A percentile compares a stretch with the other conserved stretches of the same genome.
Conservation (phyloP, 192 early-diverging fungal genomes). For the Coemansia sp. region DNA sequence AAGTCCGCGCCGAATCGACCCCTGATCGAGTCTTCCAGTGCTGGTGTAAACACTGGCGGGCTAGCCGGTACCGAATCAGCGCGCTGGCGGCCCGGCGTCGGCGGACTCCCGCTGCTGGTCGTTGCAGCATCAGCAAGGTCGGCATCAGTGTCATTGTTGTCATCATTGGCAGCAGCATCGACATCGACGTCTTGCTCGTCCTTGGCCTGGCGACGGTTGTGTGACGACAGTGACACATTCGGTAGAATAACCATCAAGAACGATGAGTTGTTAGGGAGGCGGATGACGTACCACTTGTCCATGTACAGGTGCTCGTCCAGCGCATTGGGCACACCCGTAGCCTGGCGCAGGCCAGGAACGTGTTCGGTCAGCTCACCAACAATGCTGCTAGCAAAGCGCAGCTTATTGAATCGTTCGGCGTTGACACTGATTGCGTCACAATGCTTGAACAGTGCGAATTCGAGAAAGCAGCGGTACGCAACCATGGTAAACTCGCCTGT, state of each 20-base stretch:
- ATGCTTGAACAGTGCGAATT: conserved; percentile 50
- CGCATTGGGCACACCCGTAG: conserved; percentile 41
- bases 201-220: conserved; percentile 11
- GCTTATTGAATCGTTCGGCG: conserved; percentile 49
- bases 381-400: conserved; percentile 47
- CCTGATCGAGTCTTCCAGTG: conserved; percentile 34
- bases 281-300: conserved; percentile 53
- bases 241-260: conserved; percentile 52
- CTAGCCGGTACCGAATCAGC: conserved; percentile 27
- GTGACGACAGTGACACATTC: conserved; percentile 39
- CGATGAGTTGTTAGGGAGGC: conserved; percentile 48
- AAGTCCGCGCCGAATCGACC: conserved; percentile 1
- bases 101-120: background rate
- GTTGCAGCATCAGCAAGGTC: background rate
- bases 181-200: background rate
- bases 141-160: background rate
- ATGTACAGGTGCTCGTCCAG: conserved; percentile 47
- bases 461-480: conserved; percentile 48
- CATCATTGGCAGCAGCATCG: background rate
- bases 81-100: conserved; percentile 1
- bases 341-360: conserved; percentile 24
- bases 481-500: conserved; percentile 53
- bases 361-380: conserved; percentile 34
- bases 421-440: conserved; percentile 51
- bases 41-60: conserved; percentile 36